Evolutionary conservation across 495 filamentous ascomycete genomes (phyloP).

Genomic region (Penicillium manginii): DNA sequence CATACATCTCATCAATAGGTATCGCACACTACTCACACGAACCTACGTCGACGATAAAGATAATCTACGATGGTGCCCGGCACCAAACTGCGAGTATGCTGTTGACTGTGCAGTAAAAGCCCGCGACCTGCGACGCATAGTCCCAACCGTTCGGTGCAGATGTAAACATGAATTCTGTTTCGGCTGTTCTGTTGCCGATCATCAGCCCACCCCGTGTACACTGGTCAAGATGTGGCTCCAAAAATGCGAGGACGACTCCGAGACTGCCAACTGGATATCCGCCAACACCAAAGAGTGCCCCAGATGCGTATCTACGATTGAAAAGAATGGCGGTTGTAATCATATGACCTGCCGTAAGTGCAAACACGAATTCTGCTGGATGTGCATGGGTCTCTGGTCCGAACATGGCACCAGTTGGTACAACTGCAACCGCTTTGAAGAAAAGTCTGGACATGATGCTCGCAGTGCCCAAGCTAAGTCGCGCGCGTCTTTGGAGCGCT

Average conservation of each 20-base stretch:
- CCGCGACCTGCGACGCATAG: slow-evolving; percentile 78
- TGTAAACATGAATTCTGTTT: slow-evolving; percentile 93
- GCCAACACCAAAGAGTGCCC: slow-evolving; percentile 99
- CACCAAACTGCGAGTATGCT: slow-evolving; percentile 91
- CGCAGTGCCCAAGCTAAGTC: slow-evolving; percentile 89
- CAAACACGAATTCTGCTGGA: slow-evolving; percentile 99
- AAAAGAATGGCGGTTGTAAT: slow-evolving; percentile 99
- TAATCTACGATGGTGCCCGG: slow-evolving; percentile 94
- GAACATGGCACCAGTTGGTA: slow-evolving; percentile 99
- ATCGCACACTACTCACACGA: slow-evolving; percentile 82
- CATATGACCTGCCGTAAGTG: slow-evolving; percentile 99
- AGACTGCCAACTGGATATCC: slow-evolving; percentile 99
- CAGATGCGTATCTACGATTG: slow-evolving; percentile 92
- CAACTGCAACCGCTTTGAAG: slow-evolving; percentile 96
- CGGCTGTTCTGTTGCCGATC: slow-evolving; percentile 89
- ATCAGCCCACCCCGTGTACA: slow-evolving; percentile 89
- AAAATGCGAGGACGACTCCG: slow-evolving; percentile 97
- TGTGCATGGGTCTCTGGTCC: slow-evolving; percentile 99
- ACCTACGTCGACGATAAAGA: slow-evolving; percentile 98
- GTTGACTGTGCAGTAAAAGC: slow-evolving; percentile 86
- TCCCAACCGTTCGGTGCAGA: slow-evolving; percentile 83
- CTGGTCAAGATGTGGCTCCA: slow-evolving; percentile 96
- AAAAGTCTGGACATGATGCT: slow-evolving; percentile 89
- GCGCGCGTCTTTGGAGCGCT: slow-evolving; percentile 85
- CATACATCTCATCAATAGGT: slow-evolving; percentile 50